These are phyloP conservation scores for Sclerotinia subarctica DNA, from an alignment of 2,329 filamentous ascomycete species.

Conservation along the genomic window DNA sequence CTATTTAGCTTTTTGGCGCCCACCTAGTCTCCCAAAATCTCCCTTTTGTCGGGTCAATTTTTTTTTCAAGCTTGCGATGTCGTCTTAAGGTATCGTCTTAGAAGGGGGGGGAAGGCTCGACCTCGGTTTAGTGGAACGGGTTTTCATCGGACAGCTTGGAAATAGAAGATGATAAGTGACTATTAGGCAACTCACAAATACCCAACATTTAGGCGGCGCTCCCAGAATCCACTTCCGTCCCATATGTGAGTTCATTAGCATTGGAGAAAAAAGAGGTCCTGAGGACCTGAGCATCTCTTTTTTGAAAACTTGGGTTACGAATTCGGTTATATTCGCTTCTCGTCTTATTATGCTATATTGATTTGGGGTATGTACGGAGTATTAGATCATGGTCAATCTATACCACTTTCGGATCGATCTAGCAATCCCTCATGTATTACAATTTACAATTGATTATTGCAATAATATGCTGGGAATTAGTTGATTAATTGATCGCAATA, in stretches of 20 bases:
- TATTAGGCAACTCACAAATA: background rate
- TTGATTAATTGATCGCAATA: no score
- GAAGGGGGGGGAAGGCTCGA: background rate
- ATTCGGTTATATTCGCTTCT: no score
- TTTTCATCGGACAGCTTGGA: background rate
- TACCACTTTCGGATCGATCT: no score
- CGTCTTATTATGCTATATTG: no score
- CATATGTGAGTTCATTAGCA: background rate
- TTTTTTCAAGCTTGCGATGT: background rate
- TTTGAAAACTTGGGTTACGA: no score
- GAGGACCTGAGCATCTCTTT: no score
- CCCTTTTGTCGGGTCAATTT: background rate
- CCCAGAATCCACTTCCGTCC: background rate
- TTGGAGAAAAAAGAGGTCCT: background rate
- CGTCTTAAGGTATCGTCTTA: background rate
- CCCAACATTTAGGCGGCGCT: background rate
- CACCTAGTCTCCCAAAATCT: background rate
- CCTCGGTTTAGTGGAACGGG: constrained; percentile 4
- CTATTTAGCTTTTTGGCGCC: background rate
- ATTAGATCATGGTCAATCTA: no score
- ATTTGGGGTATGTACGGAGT: no score
- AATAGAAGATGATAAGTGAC: background rate
- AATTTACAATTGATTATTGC: no score
- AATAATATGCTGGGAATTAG: no score
- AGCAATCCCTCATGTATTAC: no score